Evolutionary conservation across 768 basidiomycete species (phyloP).

Genomic region (Xerocomellus dryophilus): DNA sequence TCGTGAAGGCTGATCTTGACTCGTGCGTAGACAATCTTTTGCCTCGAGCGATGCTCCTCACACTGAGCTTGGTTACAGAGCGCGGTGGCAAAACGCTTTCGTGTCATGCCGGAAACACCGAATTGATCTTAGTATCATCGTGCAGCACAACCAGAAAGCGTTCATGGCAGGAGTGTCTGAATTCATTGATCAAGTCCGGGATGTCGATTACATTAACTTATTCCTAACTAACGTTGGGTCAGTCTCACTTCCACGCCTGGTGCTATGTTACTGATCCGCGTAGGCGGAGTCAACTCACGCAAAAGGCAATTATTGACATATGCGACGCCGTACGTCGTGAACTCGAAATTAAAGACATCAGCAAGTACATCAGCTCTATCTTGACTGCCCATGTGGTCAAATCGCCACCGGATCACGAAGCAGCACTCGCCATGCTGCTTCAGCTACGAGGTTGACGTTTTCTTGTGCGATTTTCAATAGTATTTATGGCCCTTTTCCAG

Average conservation of each 20-base stretch:
- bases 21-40: conserved; percentile 34
- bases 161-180: conserved; percentile 61
- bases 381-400: conserved; percentile 93
- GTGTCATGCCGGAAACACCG: conserved; percentile 89
- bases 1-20: conserved; percentile 73
- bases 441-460: conserved; percentile 64
- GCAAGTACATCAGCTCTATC: conserved; percentile 85
- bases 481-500: conserved; percentile 4
- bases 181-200: conserved; percentile 83
- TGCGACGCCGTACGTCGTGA: conserved; percentile 76
- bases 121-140: conserved; percentile 85
- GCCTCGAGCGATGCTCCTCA: neutral
- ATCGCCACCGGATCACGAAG: conserved; percentile 85
- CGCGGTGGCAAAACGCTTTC: conserved; percentile 83
- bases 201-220: conserved; percentile 90
- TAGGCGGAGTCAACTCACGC: conserved; percentile 59
- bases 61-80: conserved; percentile 39
- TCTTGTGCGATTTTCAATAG: neutral
- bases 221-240: conserved; percentile 87
- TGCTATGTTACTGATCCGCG: conserved; percentile 1
- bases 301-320: conserved; percentile 60
- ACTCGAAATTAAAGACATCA: conserved; percentile 68
- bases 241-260: conserved; percentile 19
- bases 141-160: conserved; percentile 68
- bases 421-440: conserved; percentile 71